phyloP scores from a whole-genome alignment of 345 rosid genomes.

The Xanthoceras sorbifolium region DNA sequence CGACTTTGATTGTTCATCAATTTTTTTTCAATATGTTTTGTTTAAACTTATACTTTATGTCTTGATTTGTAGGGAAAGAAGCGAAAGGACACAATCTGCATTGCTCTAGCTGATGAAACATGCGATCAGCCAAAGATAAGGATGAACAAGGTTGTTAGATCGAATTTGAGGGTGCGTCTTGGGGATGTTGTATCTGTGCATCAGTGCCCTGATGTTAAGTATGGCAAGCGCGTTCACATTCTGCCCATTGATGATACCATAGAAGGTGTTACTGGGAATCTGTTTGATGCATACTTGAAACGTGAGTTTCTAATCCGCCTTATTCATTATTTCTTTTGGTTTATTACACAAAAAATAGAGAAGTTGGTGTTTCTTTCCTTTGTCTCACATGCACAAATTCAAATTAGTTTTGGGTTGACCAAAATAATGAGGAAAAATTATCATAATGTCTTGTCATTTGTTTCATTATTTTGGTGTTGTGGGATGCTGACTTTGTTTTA shows the following conservation, averaged over 20 bases:
- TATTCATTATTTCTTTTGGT: not conserved
- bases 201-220: constrained; percentile 71
- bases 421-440: not conserved
- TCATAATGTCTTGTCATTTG: not conserved
- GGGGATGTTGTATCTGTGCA: constrained; percentile 73
- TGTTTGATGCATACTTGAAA: constrained; percentile 67
- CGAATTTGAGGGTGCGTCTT: constrained; percentile 67
- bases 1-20: not conserved
- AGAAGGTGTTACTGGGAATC: constrained; percentile 63
- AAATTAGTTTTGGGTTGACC: not conserved
- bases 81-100: constrained; percentile 66
- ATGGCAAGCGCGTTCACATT: constrained; percentile 70
- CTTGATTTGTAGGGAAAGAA: constrained; percentile 57
- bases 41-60: not conserved
- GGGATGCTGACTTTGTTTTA: not conserved
- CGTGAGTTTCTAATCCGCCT: constrained; percentile 35
- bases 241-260: constrained; percentile 70
- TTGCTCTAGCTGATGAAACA: constrained; percentile 67
- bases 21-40: not conserved
- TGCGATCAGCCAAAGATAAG: constrained; percentile 59
- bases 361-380: not conserved
- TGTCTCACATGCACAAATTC: not conserved
- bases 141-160: constrained; percentile 71
- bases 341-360: no score
- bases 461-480: not conserved